phyloP scores from a whole-genome alignment of 805 yeast genomes.

The Starmera dryadoides region DNA sequence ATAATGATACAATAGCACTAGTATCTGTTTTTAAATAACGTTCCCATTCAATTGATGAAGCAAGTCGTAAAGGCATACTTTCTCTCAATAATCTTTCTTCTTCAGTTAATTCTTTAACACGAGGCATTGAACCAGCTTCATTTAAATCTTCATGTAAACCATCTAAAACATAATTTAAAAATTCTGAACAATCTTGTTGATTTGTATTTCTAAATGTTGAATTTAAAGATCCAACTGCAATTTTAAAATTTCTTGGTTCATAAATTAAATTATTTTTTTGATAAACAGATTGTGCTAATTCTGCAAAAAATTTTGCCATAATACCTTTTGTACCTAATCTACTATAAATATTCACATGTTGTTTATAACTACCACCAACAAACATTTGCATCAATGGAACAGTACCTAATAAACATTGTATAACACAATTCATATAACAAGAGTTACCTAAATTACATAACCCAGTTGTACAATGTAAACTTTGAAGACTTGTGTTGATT shows the following conservation, averaged over 20 bases:
- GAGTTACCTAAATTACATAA: constrained; percentile 80
- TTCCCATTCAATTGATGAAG: constrained; percentile 90
- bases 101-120: constrained; percentile 52
- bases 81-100: constrained; percentile 74
- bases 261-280: constrained; percentile 36
- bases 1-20: constrained; percentile 71
- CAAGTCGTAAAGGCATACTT: constrained; percentile 63
- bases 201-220: constrained; percentile 56
- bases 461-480: constrained; percentile 52
- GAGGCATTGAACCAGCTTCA: constrained; percentile 47
- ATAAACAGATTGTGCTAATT: constrained; percentile 48
- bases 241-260: constrained; percentile 60
- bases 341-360: constrained; percentile 66
- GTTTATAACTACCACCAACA: constrained; percentile 49
- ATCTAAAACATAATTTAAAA: constrained; percentile 67
- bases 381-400: constrained; percentile 59
- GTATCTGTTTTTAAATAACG: constrained; percentile 72
- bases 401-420: constrained; percentile 82
- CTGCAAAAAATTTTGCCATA: constrained; percentile 62
- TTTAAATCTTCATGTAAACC: constrained; percentile 81
- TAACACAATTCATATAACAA: constrained; percentile 84
- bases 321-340: constrained; percentile 77
- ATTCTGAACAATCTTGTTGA: constrained; percentile 85
- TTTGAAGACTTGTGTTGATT: constrained; percentile 8
- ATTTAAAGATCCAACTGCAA: constrained; percentile 60